Evolutionary conservation across 345 rosid species (phyloP), one percentile per base, ranked within the genome.

Genomic region (Gossypium bickii): DNA sequence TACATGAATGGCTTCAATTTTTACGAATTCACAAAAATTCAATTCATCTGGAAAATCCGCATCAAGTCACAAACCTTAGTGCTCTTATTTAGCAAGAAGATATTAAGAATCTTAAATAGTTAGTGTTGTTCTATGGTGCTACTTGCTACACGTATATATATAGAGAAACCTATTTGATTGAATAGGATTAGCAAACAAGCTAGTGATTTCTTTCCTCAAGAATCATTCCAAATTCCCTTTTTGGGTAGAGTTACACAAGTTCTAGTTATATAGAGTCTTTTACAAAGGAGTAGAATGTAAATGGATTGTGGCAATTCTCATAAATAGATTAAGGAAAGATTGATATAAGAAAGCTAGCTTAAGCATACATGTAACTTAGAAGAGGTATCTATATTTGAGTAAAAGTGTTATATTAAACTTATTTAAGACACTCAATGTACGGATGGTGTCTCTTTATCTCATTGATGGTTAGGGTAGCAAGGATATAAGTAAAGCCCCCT

Each of bases 381-480:
- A 69, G 25, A 78, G 22, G 57, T 16, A 71, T 77, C 73, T 4
- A 44, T 29, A 17, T 34, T 34, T 62, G 24, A 18, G 66, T 29
- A 12, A 61, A 43, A 16, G n/a, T 62, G 11, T 61, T 29, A 18
- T 16, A 15, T 20, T 34, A 27, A 27, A 34, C 41, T 60, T 25
- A 60, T 27, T 29, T 27, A 17, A 60, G 43, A 60, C 43, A n/a
- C 45, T 66, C 44, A 7, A 71, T 22, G 8, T 44, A 58, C 13
- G 34, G 52, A 64, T 71, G 55, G 57, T 51, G 72, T 24, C 77
- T 72, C 77, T 78, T 47, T 12, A 47, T 47, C 49, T 13, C 12
- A 8, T 45, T 45, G 49, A 45, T 45, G 49, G 49, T 9, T 45
- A 45, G 49, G 49, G 49, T 45, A 25, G 61, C 27, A 20, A 57